A percentile compares a stretch with the other conserved stretches of the same genome.
Evolutionary conservation across 192 early-diverging fungal genomes (phyloP).

Genomic region (Anaeromyces robustus): DNA sequence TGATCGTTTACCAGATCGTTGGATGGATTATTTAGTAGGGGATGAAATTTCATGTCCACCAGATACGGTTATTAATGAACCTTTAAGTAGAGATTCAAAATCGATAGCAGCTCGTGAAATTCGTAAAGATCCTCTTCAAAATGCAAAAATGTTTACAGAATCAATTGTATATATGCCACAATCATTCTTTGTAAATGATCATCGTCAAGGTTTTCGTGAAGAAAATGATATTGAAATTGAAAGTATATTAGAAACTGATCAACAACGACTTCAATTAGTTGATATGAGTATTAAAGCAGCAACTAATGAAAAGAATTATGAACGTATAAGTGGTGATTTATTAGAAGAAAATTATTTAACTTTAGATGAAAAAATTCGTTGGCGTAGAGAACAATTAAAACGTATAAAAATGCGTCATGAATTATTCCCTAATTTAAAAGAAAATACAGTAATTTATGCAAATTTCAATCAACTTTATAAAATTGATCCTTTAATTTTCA

Average conservation of each 20-base stretch:
- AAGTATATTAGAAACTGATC: conserved; percentile 3
- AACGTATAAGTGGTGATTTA: conserved; percentile 9
- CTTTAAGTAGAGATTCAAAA: conserved; percentile 7
- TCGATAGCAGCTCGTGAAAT: conserved; percentile 12
- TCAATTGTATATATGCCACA: conserved; percentile 82
- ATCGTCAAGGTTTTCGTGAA: conserved; percentile 79
- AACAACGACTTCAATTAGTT: neutral
- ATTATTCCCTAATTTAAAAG: conserved; percentile 63
- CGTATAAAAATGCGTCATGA: conserved; percentile 73
- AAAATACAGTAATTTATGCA: conserved; percentile 81
- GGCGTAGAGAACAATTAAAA: conserved; percentile 62
- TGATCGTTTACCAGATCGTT: conserved; percentile 5
- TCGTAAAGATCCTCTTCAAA: conserved; percentile 31
- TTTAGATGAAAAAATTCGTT: conserved; percentile 15
- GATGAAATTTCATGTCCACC: conserved; percentile 26
- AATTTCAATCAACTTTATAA: conserved; percentile 97
- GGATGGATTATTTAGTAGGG: conserved; percentile 28
- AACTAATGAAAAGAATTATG: neutral
- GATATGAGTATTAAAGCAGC: neutral
- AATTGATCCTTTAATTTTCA: conserved; percentile 78
- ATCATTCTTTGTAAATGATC: conserved; percentile 89
- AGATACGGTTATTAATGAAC: conserved; percentile 16
- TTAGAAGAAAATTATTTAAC: conserved; percentile 10
- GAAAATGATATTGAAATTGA: conserved; percentile 35
- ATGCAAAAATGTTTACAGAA: conserved; percentile 55